Evolutionary conservation across 2,329 filamentous ascomycete genomes (phyloP).

Genomic region (Aplosporella prunicola): DNA sequence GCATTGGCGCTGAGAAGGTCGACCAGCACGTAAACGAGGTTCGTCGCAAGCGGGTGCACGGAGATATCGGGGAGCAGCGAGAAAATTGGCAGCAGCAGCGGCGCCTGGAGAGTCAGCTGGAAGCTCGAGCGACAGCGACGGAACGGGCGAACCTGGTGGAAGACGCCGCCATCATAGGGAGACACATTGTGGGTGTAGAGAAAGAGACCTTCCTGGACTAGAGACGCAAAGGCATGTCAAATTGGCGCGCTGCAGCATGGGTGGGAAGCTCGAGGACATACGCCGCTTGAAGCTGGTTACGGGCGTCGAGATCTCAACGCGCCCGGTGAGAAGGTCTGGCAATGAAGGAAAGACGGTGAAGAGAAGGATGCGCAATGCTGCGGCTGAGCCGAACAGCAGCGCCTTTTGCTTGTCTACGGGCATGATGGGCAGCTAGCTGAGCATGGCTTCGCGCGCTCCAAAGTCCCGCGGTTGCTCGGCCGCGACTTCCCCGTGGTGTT

Average conservation of each 20-base stretch:
- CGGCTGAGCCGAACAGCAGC: conserved; percentile 65
- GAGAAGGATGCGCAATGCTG: conserved; percentile 68
- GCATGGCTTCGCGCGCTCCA: no score
- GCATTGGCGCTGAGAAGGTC: conserved; percentile 78
- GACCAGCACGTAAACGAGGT: conserved; percentile 68
- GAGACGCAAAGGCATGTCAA: no score
- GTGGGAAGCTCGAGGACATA: no score
- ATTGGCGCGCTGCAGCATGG: no score
- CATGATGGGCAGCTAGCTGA: no score
- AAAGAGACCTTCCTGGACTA: conserved; percentile 96
- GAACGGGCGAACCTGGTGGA: conserved; percentile 47
- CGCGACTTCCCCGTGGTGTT: no score
- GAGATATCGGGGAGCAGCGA: conserved; percentile 68
- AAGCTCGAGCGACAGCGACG: background rate
- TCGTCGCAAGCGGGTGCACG: conserved; percentile 60
- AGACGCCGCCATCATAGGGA: conserved; percentile 89
- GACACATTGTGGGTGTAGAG: conserved; percentile 94
- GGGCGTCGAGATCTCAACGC: conserved; percentile 93
- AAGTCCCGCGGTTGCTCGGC: no score
- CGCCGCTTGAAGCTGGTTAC: conserved; percentile 96
- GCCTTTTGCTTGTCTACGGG: conserved; percentile 49
- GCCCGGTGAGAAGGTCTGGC: conserved; percentile 74
- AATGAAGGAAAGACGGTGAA: conserved; percentile 74
- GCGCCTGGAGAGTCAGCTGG: conserved; percentile 50
- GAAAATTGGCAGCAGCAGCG: conserved; percentile 83